Percentiles rank a stretch among this genome's conserved stretches.
Evolutionary conservation across 2,329 filamentous ascomycete species (phyloP).

Genomic region (Pyrenochaeta sp.): DNA sequence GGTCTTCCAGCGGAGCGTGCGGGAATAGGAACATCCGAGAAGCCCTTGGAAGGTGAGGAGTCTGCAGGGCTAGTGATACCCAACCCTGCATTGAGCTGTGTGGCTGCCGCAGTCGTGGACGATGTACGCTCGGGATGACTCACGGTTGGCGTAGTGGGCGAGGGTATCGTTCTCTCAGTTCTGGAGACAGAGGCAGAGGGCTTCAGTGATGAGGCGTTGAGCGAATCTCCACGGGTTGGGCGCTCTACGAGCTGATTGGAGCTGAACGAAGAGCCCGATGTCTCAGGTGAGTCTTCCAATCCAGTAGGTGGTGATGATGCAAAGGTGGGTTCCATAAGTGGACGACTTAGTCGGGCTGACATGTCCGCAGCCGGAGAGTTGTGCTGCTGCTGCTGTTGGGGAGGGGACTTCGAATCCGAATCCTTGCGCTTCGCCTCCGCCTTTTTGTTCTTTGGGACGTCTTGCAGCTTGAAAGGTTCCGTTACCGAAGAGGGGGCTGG

Average conservation of each 20-base stretch:
- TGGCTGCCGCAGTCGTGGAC: slow-evolving; percentile 40
- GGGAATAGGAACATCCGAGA: slow-evolving; percentile 54
- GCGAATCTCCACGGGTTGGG: slow-evolving; percentile 69
- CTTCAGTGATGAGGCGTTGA: slow-evolving; percentile 55
- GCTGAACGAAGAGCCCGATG: slow-evolving; percentile 48
- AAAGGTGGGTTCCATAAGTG: slow-evolving; percentile 44
- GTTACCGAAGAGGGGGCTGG: slow-evolving; percentile 42
- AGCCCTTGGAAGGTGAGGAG: slow-evolving; percentile 51
- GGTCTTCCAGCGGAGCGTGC: slow-evolving; percentile 59
- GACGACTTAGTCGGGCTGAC: slow-evolving; percentile 43
- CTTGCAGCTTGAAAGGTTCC: slow-evolving; percentile 75
- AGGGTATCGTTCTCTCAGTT: slow-evolving; percentile 65
- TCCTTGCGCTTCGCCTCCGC: slow-evolving; percentile 55
- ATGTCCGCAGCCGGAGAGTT: slow-evolving; percentile 54
- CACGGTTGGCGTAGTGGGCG: slow-evolving; percentile 54
- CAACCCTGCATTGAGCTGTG: slow-evolving; percentile 52
- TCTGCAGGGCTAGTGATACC: slow-evolving; percentile 55
- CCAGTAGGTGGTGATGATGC: slow-evolving; percentile 51
- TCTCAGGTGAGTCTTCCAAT: slow-evolving; percentile 45
- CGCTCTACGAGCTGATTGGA: slow-evolving; percentile 53
- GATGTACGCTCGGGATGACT: slow-evolving; percentile 50
- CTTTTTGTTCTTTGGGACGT: slow-evolving; percentile 74
- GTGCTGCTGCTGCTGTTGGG: slow-evolving; percentile 40
- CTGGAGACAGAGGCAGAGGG: slow-evolving; percentile 58
- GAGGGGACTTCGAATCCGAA: slow-evolving; percentile 54